Conservation (phyloP, 768 basidiomycete genomes). For the Dentipellis fragilis region DNA sequence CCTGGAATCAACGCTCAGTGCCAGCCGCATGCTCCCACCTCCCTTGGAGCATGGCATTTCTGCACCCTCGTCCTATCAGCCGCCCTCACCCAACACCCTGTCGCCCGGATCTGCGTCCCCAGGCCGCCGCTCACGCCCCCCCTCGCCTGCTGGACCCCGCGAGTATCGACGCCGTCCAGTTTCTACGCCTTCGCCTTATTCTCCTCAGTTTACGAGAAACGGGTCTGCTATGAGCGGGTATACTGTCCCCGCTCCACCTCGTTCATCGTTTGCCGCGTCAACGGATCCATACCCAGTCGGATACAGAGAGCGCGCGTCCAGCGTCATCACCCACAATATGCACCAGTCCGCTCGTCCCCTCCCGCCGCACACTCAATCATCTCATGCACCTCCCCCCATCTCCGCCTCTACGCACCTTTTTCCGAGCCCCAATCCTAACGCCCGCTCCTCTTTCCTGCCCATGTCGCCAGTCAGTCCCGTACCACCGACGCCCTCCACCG, state of each 20-base stretch:
- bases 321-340: not conserved
- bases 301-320: not conserved
- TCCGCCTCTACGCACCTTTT: conserved; percentile 1
- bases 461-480: conserved; percentile 3
- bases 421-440: not conserved
- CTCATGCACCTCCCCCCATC: not conserved
- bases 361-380: not conserved
- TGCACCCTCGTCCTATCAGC: conserved; percentile 11
- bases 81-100: conserved; percentile 3
- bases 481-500: conserved; percentile 11
- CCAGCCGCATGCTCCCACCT: conserved; percentile 4
- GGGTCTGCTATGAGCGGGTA: conserved; percentile 1
- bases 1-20: conserved; percentile 3
- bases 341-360: not conserved
- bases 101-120: not conserved
- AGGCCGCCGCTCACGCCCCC: conserved; percentile 9
- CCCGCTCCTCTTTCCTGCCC: conserved; percentile 5
- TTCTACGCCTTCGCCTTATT: conserved; percentile 9
- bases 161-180: conserved; percentile 12
- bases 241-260: not conserved
- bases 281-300: not conserved
- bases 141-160: conserved; percentile 14
- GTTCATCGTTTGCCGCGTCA: not conserved
- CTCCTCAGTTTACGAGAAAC: not conserved
- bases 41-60: conserved; percentile 6